A percentile compares a stretch with the other conserved stretches of the same genome.
phyloP scores from a whole-genome alignment of 768 basidiomycete species.

The Coprinopsis cinerea region DNA sequence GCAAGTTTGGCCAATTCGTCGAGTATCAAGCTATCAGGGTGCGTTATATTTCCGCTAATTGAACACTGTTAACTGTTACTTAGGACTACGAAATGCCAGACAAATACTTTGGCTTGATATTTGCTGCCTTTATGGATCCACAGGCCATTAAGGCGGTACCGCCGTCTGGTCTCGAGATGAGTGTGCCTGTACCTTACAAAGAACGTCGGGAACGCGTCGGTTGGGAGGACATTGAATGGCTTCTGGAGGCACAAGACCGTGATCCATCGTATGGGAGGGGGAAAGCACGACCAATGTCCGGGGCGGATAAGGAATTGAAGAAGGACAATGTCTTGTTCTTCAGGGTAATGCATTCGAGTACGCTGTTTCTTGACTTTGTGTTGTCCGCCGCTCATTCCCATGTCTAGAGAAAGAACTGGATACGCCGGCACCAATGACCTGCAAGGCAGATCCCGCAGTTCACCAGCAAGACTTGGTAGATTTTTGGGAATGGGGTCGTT shows the following conservation, averaged over 20 bases:
- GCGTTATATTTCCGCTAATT: conserved; percentile 7
- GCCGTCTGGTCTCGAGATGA: conserved; percentile 18
- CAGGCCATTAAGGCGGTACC: conserved; percentile 35
- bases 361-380: neutral
- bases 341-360: conserved; percentile 13
- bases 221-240: conserved; percentile 28
- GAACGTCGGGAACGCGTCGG: conserved; percentile 27
- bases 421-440: neutral
- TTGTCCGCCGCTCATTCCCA: neutral
- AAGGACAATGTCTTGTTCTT: conserved; percentile 13
- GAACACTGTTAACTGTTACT: neutral
- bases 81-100: conserved; percentile 45
- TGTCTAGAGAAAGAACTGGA: conserved; percentile 5
- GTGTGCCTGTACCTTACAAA: conserved; percentile 22
- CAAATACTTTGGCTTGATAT: conserved; percentile 37
- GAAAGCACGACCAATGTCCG: conserved; percentile 9
- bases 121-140: conserved; percentile 41
- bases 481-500: conserved; percentile 35
- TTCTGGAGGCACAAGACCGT: conserved; percentile 16
- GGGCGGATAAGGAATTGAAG: conserved; percentile 6
- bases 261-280: conserved; percentile 12
- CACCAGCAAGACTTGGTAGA: conserved; percentile 10
- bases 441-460: conserved; percentile 9
- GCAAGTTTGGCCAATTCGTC: conserved; percentile 42
- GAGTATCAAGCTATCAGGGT: conserved; percentile 41